phyloP scores from a whole-genome alignment of 1,284 basidiomycete species.

The Trametes sp. region DNA sequence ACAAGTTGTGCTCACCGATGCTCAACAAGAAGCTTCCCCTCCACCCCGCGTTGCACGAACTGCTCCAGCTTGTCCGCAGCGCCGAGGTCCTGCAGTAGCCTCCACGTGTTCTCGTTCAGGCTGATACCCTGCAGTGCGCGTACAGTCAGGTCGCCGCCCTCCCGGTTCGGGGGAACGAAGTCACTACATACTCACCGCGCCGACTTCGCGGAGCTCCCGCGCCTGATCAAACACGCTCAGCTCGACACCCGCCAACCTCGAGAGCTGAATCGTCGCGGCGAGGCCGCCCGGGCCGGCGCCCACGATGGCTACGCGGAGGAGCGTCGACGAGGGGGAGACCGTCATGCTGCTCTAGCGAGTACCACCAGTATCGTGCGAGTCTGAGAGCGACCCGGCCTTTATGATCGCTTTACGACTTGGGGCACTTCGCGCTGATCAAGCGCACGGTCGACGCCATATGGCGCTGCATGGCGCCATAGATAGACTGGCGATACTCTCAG shows the following conservation, averaged over 20 bases:
- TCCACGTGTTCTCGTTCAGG: constrained; percentile 5
- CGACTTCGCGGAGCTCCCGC: background rate
- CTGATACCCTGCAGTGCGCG: background rate
- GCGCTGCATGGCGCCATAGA: constrained; percentile 1
- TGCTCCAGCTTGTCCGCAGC: background rate
- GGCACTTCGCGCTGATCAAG: background rate
- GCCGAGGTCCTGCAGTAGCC: constrained; percentile 1
- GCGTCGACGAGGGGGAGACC: background rate
- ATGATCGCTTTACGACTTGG: background rate
- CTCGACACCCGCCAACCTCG: background rate
- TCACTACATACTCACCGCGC: background rate
- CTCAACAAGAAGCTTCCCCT: background rate
- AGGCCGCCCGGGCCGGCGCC: background rate
- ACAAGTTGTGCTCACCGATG: background rate
- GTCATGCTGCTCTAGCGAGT: background rate
- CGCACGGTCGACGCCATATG: constrained; percentile 1
- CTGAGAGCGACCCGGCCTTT: background rate
- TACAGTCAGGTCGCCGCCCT: background rate
- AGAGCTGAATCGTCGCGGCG: background rate
- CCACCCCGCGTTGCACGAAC: background rate
- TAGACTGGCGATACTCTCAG: background rate
- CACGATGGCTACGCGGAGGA: background rate
- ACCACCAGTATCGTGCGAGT: no score
- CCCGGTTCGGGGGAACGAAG: background rate
- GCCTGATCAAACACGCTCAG: constrained; percentile 3